These are phyloP conservation scores for Rhododendron griersonianum DNA, from an alignment of 148 eudicot species.

Conservation along the genomic window DNA sequence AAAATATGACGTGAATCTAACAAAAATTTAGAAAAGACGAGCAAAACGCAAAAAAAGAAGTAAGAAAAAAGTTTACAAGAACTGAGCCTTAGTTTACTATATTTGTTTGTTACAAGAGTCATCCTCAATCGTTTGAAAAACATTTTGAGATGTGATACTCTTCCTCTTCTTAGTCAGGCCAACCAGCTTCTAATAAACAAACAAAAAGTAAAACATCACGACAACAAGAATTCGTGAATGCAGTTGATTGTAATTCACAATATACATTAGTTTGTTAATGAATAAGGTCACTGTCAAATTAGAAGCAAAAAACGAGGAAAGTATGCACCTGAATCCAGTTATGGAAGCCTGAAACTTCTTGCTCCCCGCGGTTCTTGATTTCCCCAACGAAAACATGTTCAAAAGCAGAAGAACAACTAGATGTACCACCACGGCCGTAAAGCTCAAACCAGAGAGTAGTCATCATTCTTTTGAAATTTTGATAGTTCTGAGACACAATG, in stretches of 20 bases:
- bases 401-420: constrained; percentile 78
- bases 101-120: background rate
- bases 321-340: constrained; percentile 92
- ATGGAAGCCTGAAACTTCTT: constrained; percentile 89
- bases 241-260: background rate
- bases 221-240: background rate
- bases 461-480: constrained; percentile 68
- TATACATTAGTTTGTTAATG: background rate
- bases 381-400: constrained; percentile 99
- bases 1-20: too few species aligned
- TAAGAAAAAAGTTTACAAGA: background rate
- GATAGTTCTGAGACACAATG: constrained; percentile 36
- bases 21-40: background rate
- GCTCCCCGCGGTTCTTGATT: constrained; percentile 69
- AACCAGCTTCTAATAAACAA: background rate
- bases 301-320: background rate
- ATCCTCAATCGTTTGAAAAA: background rate
- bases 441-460: constrained; percentile 80
- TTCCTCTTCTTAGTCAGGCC: background rate
- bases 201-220: background rate
- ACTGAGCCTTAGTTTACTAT: background rate
- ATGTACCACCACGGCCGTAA: constrained; percentile 84
- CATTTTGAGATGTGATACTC: background rate
- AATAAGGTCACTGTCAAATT: background rate
- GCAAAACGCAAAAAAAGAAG: background rate